These are phyloP conservation scores for Hygrophoropsis aurantiaca DNA, from an alignment of 768 basidiomycete genomes.

Conservation along the genomic window DNA sequence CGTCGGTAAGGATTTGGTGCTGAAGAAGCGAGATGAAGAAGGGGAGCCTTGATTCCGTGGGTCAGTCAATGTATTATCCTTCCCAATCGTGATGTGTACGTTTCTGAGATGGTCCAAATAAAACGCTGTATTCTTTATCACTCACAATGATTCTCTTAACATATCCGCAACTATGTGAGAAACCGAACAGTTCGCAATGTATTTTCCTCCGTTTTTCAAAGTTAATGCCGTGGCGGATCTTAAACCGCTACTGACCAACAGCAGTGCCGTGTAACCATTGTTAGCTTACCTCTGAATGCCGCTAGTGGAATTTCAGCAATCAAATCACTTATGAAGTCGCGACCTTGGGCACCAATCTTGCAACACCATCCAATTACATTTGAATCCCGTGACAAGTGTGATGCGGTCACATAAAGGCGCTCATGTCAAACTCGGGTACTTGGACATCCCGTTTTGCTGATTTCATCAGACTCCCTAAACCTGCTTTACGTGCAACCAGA, in stretches of 20 bases:
- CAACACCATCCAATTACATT: background rate
- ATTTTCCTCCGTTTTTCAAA: no score
- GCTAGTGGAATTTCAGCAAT: no score
- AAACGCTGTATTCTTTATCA: slow-evolving; percentile 1
- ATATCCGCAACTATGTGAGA: no score
- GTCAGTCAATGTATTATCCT: background rate
- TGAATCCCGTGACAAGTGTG: no score
- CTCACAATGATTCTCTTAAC: no score
- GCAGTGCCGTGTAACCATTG: no score
- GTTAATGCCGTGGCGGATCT: no score
- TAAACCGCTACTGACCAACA: no score
- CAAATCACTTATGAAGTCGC: no score
- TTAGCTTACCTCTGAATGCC: no score
- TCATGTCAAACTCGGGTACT: slow-evolving; percentile 88
- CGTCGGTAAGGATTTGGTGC: slow-evolving; percentile 69
- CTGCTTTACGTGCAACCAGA: slow-evolving; percentile 63
- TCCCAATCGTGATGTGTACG: slow-evolving; percentile 10
- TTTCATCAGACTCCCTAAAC: slow-evolving; percentile 83
- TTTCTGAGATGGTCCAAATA: slow-evolving; percentile 8
- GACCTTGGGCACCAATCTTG: background rate
- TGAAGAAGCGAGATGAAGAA: slow-evolving; percentile 85
- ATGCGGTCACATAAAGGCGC: slow-evolving; percentile 58
- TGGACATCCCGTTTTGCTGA: slow-evolving; percentile 86
- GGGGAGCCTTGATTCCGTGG: slow-evolving; percentile 53
- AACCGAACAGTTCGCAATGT: no score